A percentile compares a stretch with the other conserved stretches of the same genome.
Conservation (phyloP, 2,329 filamentous ascomycete species). For the Chaetomiaceae sp. region DNA sequence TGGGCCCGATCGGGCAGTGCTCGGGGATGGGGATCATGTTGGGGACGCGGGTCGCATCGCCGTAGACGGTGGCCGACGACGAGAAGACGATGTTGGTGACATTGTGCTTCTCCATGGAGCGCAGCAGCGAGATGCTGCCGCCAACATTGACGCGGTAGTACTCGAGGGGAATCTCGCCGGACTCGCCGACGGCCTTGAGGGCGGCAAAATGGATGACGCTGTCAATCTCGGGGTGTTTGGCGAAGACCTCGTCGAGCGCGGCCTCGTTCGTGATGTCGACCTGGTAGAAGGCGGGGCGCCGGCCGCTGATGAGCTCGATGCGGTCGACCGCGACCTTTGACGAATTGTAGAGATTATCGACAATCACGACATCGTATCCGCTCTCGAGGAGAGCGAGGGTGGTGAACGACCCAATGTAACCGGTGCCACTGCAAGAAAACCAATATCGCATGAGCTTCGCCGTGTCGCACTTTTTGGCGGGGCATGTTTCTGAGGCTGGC, state of each 20-base stretch:
- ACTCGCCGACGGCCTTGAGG: slow-evolving; percentile 97
- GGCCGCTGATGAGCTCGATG: slow-evolving; percentile 89
- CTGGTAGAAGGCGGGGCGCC: slow-evolving; percentile 78
- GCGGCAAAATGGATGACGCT: slow-evolving; percentile 99
- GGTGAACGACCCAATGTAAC: slow-evolving; percentile 99
- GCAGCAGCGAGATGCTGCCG: slow-evolving; percentile 82
- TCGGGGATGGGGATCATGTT: slow-evolving; percentile 99
- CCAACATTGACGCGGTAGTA: slow-evolving; percentile 98
- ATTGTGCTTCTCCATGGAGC: slow-evolving; percentile 82
- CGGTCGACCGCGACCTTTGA: slow-evolving; percentile 87
- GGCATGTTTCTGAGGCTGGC: too few relatives aligned
- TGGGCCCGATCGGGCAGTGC: slow-evolving; percentile 90
- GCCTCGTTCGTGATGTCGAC: slow-evolving; percentile 83
- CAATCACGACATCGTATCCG: slow-evolving; percentile 93
- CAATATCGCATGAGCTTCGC: slow-evolving; percentile 17
- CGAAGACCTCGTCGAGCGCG: slow-evolving; percentile 80
- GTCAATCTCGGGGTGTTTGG: slow-evolving; percentile 86
- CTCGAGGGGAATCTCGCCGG: slow-evolving; percentile 85
- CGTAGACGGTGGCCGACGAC: slow-evolving; percentile 95
- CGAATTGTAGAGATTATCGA: slow-evolving; percentile 97
- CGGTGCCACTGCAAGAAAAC: slow-evolving; percentile 68
- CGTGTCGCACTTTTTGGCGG: slow-evolving; percentile 11
- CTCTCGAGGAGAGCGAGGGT: slow-evolving; percentile 85
- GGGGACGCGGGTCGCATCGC: slow-evolving; percentile 89
- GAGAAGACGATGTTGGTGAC: slow-evolving; percentile 98